These are phyloP conservation scores for Cymbopogon citratus DNA, from an alignment of 176 grass and related monocot species.

Conservation along the genomic window DNA sequence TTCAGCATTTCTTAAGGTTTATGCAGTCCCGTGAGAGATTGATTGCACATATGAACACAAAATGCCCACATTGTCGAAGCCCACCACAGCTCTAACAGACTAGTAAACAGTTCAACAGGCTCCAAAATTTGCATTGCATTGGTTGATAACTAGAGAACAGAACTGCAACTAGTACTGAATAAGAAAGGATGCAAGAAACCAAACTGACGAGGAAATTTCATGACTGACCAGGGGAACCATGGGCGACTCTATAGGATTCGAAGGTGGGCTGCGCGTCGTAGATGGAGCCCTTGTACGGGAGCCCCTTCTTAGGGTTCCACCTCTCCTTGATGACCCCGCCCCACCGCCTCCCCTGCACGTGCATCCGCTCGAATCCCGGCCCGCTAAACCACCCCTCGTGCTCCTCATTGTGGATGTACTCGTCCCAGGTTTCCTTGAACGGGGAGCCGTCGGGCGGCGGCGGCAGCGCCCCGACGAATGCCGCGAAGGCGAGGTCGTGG, in stretches of 20 bases:
- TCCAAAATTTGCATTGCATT: too few relatives aligned
- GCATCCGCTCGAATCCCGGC: slow-evolving; percentile 62
- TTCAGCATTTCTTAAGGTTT: not conserved
- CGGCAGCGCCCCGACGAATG: slow-evolving; percentile 77
- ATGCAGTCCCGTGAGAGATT: not conserved
- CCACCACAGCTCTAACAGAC: too few relatives aligned
- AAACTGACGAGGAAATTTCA: too few relatives aligned
- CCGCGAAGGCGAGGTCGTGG: slow-evolving; percentile 89
- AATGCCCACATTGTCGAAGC: not conserved
- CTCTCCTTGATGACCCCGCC: slow-evolving; percentile 50
- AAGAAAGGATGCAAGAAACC: too few relatives aligned
- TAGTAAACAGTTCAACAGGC: too few relatives aligned
- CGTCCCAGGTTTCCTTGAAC: slow-evolving; percentile 67
- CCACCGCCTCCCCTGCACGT: slow-evolving; percentile 81
- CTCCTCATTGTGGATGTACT: slow-evolving; percentile 61
- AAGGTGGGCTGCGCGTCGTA: slow-evolving; percentile 80
- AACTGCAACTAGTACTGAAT: too few relatives aligned
- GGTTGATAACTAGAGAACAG: too few relatives aligned
- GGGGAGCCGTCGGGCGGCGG: slow-evolving; percentile 50
- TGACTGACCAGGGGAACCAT: slow-evolving; percentile 68
- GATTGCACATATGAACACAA: not conserved
- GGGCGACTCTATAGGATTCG: slow-evolving; percentile 70
- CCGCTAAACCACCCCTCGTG: slow-evolving; percentile 79
- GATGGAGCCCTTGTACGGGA: slow-evolving; percentile 69
- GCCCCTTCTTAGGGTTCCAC: slow-evolving; percentile 63